Percentiles rank a stretch among this genome's conserved stretches.
Evolutionary conservation across 352 stramenopile genomes (phyloP).

Genomic region (Pythium myriotylum): DNA sequence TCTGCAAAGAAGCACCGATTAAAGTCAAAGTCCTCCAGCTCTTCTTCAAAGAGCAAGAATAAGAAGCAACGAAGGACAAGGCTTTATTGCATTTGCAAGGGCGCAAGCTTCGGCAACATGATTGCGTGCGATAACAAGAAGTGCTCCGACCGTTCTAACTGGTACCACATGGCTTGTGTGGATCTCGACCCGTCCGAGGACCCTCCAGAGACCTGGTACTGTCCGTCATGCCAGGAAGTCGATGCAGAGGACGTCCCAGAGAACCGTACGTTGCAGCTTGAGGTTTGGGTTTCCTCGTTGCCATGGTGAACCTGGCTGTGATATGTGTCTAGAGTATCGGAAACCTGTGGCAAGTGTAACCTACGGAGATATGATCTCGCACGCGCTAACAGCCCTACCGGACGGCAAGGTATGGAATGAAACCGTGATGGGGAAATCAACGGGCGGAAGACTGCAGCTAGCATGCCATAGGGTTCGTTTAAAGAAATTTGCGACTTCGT

Average conservation of each 20-base stretch:
- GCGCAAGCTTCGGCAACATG: conserved; percentile 76
- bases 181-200: conserved; percentile 49
- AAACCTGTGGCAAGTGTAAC: conserved; percentile 82
- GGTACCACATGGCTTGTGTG: conserved; percentile 85
- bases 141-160: conserved; percentile 79
- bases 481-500: conserved; percentile 91
- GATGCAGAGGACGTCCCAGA: conserved; percentile 60
- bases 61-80: conserved; percentile 65
- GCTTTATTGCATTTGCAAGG: conserved; percentile 79
- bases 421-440: too few species aligned
- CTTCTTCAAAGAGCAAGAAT: conserved; percentile 41
- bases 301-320: background rate
- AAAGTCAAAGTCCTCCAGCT: conserved; percentile 6
- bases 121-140: conserved; percentile 85
- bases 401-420: conserved; percentile 61
- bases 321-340: conserved; percentile 62
- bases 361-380: conserved; percentile 90
- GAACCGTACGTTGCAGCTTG: conserved; percentile 50
- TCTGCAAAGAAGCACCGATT: background rate
- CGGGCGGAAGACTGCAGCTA: too few species aligned
- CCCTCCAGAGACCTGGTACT: conserved; percentile 77
- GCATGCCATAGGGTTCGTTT: conserved; percentile 64
- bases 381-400: conserved; percentile 68
- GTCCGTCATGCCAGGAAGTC: conserved; percentile 58
- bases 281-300: background rate